These are phyloP conservation scores for Pichia gijzeniarum DNA, from an alignment of 805 yeast genomes.

Conservation along the genomic window DNA sequence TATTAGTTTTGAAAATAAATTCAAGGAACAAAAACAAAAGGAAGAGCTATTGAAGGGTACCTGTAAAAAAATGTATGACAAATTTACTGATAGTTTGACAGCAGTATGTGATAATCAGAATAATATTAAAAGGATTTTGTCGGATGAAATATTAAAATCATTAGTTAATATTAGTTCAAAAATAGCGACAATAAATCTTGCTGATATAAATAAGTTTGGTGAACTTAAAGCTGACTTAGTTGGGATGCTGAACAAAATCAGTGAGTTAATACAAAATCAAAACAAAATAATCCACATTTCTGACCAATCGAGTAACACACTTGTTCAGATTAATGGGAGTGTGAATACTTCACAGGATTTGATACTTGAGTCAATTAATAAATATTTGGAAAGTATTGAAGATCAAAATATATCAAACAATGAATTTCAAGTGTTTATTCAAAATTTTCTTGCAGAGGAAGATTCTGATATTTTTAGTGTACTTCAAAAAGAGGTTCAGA, in stretches of 20 bases:
- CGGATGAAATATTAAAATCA: slow-evolving; percentile 2
- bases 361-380: background rate
- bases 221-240: background rate
- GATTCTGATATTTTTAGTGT: background rate
- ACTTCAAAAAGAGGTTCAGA: background rate
- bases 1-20: slow-evolving; percentile 28
- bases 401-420: background rate
- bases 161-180: background rate
- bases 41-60: slow-evolving; percentile 12
- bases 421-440: background rate
- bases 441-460: background rate
- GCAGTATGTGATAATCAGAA: slow-evolving; percentile 2
- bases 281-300: background rate
- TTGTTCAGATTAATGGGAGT: background rate
- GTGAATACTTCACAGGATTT: background rate
- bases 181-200: background rate
- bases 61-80: slow-evolving; percentile 1
- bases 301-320: background rate
- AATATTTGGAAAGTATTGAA: background rate
- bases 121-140: background rate
- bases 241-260: background rate
- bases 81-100: slow-evolving; percentile 1
- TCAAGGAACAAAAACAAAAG: slow-evolving; percentile 19
- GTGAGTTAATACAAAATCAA: background rate
- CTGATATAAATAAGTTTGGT: background rate